Conservation (phyloP, 2,329 filamentous ascomycete species). For the Cordyceps javanica region DNA sequence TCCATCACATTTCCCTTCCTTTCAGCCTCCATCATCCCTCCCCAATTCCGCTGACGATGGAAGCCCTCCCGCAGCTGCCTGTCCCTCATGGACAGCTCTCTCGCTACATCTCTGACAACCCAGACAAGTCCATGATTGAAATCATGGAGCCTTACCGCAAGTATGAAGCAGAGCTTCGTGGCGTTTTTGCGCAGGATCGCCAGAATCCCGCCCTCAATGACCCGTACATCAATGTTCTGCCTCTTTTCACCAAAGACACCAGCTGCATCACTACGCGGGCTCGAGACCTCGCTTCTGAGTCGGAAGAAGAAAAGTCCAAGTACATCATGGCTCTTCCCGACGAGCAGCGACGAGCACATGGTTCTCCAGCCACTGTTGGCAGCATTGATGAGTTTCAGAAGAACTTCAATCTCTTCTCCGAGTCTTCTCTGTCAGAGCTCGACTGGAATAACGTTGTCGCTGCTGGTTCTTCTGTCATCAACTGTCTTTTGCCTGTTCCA, state of each 20-base stretch:
- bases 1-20: not conserved
- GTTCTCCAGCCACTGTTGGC: conserved; percentile 61
- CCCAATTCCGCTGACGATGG: conserved; percentile 17
- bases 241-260: conserved; percentile 56
- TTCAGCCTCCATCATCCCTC: not conserved
- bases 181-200: conserved; percentile 63
- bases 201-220: conserved; percentile 51
- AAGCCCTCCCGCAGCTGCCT: conserved; percentile 39
- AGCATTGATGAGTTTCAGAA: conserved; percentile 65
- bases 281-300: conserved; percentile 51
- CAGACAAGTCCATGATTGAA: conserved; percentile 46
- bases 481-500: conserved; percentile 67
- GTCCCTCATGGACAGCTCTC: conserved; percentile 39
- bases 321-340: conserved; percentile 65
- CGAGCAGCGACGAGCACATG: conserved; percentile 54
- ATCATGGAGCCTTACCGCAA: conserved; percentile 60
- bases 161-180: conserved; percentile 61
- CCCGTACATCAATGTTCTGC: conserved; percentile 56
- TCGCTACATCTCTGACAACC: conserved; percentile 49
- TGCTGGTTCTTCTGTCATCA: conserved; percentile 75
- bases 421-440: conserved; percentile 67
- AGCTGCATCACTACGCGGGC: conserved; percentile 55
- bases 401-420: conserved; percentile 78
- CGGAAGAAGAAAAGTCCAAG: conserved; percentile 51
- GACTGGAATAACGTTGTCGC: conserved; percentile 80